Evolutionary conservation across 2,329 filamentous ascomycete genomes (phyloP).

Genomic region (Septoria petroselini): DNA sequence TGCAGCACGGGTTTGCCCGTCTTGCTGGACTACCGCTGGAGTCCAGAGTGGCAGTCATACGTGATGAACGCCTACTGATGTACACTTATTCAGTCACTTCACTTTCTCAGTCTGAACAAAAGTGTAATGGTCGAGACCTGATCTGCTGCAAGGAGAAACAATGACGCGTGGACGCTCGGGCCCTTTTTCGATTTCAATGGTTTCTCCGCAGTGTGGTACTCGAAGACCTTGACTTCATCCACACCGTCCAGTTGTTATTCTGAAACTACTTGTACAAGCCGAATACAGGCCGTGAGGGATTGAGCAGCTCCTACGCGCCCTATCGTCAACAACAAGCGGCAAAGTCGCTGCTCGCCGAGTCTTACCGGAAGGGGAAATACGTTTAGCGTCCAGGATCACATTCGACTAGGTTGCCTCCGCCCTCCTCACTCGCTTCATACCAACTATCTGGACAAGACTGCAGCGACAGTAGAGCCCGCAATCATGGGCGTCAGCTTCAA

Average conservation of each 20-base stretch:
- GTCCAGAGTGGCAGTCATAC: not conserved
- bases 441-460: not conserved
- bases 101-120: too few relatives aligned
- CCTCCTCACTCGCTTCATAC: not conserved
- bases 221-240: not conserved
- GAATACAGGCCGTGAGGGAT: too few relatives aligned
- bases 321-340: not conserved
- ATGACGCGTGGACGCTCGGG: not conserved
- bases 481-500: slow-evolving; percentile 1
- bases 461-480: not conserved
- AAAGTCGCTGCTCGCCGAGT: slow-evolving; percentile 7
- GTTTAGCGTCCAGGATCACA: not conserved
- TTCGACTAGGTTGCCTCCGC: not conserved
- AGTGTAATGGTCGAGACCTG: too few relatives aligned
- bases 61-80: too few relatives aligned
- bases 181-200: slow-evolving; percentile 2
- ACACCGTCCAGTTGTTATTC: too few relatives aligned
- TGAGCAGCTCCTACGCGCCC: not conserved
- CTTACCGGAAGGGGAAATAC: slow-evolving; percentile 1
- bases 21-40: not conserved
- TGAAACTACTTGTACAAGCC: too few relatives aligned
- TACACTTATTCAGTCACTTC: too few relatives aligned
- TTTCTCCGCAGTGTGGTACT: slow-evolving; percentile 1
- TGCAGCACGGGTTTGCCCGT: slow-evolving; percentile 5
- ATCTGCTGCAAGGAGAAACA: not conserved